Conservation (phyloP, 345 rosid species). For the Salix suchowensis region DNA sequence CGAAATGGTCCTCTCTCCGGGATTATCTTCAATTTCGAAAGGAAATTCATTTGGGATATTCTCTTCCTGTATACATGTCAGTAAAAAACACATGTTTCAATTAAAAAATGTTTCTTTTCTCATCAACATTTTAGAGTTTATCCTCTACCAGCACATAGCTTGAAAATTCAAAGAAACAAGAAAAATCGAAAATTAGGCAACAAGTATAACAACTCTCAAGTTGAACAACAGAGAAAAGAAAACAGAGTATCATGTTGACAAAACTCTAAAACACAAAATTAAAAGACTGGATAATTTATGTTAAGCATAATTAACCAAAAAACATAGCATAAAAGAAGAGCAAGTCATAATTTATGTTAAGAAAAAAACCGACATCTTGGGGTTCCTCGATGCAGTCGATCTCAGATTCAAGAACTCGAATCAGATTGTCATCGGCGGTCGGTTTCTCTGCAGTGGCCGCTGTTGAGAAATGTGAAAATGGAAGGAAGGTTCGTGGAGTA, state of each 20-base stretch:
- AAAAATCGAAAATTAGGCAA: no score
- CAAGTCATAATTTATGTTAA: neutral
- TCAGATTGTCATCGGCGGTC: conserved; percentile 37
- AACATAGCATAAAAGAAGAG: neutral
- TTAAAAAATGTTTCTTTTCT: neutral
- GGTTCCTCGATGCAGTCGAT: conserved; percentile 47
- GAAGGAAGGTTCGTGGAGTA: conserved; percentile 1
- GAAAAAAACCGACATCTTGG: conserved; percentile 8
- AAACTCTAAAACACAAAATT: neutral
- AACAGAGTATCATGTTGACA: neutral
- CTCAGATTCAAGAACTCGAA: conserved; percentile 43
- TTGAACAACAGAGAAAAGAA: neutral
- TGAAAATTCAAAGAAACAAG: neutral
- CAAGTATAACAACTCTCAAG: neutral
- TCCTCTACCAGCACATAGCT: neutral
- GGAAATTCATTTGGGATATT: conserved; percentile 46
- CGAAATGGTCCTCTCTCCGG: conserved; percentile 51
- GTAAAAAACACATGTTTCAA: neutral
- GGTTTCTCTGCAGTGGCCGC: conserved; percentile 19
- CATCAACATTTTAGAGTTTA: neutral
- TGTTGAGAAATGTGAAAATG: conserved; percentile 25
- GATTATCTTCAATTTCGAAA: conserved; percentile 46
- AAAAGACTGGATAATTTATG: neutral
- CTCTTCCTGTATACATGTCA: conserved; percentile 14
- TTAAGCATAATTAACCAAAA: neutral